Conservation (phyloP, 305 asterid genomes). For the Fraxinus latifolia region DNA sequence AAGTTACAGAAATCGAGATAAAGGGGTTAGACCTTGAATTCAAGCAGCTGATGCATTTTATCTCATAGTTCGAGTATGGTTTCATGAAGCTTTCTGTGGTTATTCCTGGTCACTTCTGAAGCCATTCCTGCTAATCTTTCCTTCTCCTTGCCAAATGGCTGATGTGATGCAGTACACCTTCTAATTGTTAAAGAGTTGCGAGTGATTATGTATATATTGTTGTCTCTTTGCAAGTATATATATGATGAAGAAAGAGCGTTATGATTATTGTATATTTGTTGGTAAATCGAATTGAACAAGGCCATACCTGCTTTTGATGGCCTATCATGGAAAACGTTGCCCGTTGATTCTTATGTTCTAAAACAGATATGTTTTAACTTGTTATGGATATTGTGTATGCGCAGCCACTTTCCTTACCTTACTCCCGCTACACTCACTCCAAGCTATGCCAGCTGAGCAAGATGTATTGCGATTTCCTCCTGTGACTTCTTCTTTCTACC, state of each 20-base stretch:
- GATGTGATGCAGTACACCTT: not conserved
- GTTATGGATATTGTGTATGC: not conserved
- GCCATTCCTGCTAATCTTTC: not conserved
- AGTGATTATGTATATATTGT: not conserved
- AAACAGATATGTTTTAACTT: not conserved
- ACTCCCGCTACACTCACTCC: not conserved
- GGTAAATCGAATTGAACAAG: not conserved
- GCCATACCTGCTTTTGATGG: not conserved
- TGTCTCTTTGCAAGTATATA: not conserved
- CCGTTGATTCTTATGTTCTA: not conserved
- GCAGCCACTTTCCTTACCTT: not conserved
- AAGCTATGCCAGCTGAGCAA: not conserved
- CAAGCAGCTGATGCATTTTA: not conserved
- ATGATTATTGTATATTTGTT: not conserved
- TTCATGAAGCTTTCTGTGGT: not conserved
- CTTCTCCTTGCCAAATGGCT: not conserved
- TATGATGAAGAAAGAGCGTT: not conserved
- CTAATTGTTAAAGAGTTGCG: not conserved
- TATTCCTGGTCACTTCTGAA: not conserved
- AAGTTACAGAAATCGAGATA: conserved; percentile 22
- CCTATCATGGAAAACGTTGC: not conserved
- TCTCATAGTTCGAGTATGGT: not conserved
- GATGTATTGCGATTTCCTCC: not conserved
- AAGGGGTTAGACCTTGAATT: not conserved
- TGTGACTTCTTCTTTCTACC: not conserved